phyloP scores from a whole-genome alignment of 345 rosid genomes.

The Eucalyptus sp. region DNA sequence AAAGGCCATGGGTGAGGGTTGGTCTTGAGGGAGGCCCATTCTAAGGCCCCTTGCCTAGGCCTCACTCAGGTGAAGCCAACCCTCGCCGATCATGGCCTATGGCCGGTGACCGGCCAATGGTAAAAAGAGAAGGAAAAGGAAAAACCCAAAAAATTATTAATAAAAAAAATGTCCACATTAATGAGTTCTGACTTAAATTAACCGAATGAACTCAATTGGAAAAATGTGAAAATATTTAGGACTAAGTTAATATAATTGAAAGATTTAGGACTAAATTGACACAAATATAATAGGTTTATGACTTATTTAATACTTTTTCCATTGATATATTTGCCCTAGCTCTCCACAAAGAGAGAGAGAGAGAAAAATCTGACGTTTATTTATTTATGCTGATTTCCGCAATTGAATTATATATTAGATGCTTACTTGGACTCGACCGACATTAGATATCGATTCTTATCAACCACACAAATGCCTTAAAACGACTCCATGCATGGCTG shows the following conservation, averaged over 20 bases:
- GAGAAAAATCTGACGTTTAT: background rate
- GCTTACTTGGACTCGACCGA: background rate
- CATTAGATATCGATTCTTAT: background rate
- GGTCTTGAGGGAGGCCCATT: no score
- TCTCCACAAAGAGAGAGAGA: background rate
- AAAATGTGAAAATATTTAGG: no score
- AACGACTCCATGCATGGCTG: background rate
- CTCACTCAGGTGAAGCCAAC: background rate
- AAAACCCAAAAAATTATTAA: no score
- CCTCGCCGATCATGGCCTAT: background rate
- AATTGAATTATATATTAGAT: background rate
- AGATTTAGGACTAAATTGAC: accelerated
- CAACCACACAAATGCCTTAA: background rate
- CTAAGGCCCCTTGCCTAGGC: background rate
- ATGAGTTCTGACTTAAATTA: accelerated
- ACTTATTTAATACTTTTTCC: background rate
- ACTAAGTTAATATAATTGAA: no score
- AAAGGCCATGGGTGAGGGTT: no score
- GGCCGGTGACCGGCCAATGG: accelerated
- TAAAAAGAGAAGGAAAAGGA: background rate
- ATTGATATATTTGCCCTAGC: background rate
- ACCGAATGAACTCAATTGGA: accelerated
- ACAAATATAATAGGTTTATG: accelerated
- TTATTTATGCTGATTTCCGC: background rate
- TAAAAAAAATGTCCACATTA: accelerated